Evolutionary conservation across 2,329 filamentous ascomycete species (phyloP).

Genomic region (Fusarium sulawesiense): DNA sequence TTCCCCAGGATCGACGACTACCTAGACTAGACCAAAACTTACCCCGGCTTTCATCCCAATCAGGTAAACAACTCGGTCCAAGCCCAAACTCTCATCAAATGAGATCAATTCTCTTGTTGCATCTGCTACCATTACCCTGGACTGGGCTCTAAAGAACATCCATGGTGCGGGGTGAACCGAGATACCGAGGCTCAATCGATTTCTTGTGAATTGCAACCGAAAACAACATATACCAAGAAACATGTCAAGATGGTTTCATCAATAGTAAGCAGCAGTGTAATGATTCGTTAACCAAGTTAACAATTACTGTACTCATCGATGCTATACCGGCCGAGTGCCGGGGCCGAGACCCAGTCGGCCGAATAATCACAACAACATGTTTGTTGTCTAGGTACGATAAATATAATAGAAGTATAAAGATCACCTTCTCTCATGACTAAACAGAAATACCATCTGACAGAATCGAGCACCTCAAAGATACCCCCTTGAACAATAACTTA

Average conservation of each 20-base stretch:
- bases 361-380: constrained; percentile 14
- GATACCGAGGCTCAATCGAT: constrained; percentile 36
- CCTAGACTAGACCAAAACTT: neutral
- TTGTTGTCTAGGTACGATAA: neutral
- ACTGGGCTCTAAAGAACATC: constrained; percentile 16
- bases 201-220: constrained; percentile 1
- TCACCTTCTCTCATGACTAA: neutral
- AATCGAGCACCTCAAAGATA: neutral
- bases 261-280: neutral
- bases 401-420: constrained; percentile 23
- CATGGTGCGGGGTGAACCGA: constrained; percentile 42
- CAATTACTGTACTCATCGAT: neutral
- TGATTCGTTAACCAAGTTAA: neutral
- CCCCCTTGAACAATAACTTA: neutral
- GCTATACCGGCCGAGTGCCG: constrained; percentile 34
- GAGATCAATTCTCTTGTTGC: constrained; percentile 7
- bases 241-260: neutral
- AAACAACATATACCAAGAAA: neutral
- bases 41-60: constrained; percentile 24
- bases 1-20: constrained; percentile 14
- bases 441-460: neutral
- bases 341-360: constrained; percentile 42
- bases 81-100: constrained; percentile 16
- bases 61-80: constrained; percentile 26
- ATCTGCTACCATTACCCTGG: constrained; percentile 13